Evolutionary conservation across 1,284 basidiomycete genomes (phyloP).

Genomic region (Paramarasmius palmivorus): DNA sequence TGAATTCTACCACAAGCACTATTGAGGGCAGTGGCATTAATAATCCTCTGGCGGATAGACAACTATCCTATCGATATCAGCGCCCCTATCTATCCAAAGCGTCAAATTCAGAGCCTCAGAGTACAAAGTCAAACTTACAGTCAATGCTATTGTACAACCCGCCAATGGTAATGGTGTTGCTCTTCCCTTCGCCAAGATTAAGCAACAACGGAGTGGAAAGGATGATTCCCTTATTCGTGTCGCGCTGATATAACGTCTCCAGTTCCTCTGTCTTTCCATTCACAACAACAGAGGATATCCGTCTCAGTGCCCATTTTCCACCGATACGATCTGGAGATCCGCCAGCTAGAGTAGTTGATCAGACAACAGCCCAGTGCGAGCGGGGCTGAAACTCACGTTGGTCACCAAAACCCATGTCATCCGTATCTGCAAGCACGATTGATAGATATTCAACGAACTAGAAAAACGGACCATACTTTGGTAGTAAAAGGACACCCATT

Average conservation of each 20-base stretch:
- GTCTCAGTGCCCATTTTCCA: conserved; percentile 2
- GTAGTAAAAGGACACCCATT: conserved; percentile 33
- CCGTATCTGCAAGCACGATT: neutral
- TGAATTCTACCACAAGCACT: too few species aligned
- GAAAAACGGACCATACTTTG: conserved; percentile 17
- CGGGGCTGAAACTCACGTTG: neutral
- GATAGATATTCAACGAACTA: neutral
- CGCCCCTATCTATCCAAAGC: conserved; percentile 2
- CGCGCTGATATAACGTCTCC: conserved; percentile 1
- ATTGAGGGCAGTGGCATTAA: too few species aligned
- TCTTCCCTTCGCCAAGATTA: conserved; percentile 1
- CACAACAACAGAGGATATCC: conserved; percentile 2
- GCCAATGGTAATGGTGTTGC: conserved; percentile 3
- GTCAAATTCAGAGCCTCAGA: too few species aligned
- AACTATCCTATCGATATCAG: conserved; percentile 9
- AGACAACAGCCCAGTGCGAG: neutral
- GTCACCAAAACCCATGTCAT: conserved; percentile 4
- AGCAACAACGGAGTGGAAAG: conserved; percentile 1
- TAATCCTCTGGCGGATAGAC: conserved; percentile 4
- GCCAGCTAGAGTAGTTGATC: neutral
- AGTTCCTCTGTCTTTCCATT: neutral
- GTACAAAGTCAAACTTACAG: neutral
- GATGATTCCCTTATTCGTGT: conserved; percentile 5
- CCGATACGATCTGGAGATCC: neutral
- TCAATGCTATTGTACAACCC: conserved; percentile 6